Evolutionary conservation across 257 asterid genomes (phyloP), one percentile per base, ranked within the genome.

Genomic region (Ballota nigra): DNA sequence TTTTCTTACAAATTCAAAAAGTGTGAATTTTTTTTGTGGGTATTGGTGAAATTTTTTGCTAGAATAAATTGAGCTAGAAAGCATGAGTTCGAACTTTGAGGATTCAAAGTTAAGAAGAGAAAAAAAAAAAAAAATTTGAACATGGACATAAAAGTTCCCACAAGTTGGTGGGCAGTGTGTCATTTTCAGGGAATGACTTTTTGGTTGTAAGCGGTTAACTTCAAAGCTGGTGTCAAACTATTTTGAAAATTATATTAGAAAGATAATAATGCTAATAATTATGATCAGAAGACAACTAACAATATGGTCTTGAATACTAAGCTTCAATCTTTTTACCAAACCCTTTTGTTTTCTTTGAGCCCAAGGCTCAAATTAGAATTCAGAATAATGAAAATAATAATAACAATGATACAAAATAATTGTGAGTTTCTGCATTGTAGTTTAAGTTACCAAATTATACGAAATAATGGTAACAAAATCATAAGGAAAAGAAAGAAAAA

Each of bases 191-290:
- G 26, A 68, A 71, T 73, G 75, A 60, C 68, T 62, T 69, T 73
- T 76, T 70, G 13, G 82, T 86, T 84, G 86, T 70, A 82, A 77
- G 80, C 71, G 73, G 88, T 81, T 81, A 76, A 80, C 86, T 75
- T 76, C 71, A 74, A 73, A 78, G 81, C 47, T 65, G 77, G 70
- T 75, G 79, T 60, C 69, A 78, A 53, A 33, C 57, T 75, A 66
- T 40, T 60, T 60, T 8, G 9, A 51, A 57, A 58, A 55, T 20
- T 23, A 55, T 26, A 60, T 13, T 18, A 60, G 63, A 41, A 58
- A 57, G 19, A 33, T 33, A 33, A 33, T 33, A 68, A 56, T 57
- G 22, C 3, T 38, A 11, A 56, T 11, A 0, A 22, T 23, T 3
- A 24, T 56, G 68, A 56, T 80, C 69, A 66, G 60, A 63, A 63